Base-by-base conservation (phyloP, 139 green algal genomes). In the Micractinium conductrix region DNA sequence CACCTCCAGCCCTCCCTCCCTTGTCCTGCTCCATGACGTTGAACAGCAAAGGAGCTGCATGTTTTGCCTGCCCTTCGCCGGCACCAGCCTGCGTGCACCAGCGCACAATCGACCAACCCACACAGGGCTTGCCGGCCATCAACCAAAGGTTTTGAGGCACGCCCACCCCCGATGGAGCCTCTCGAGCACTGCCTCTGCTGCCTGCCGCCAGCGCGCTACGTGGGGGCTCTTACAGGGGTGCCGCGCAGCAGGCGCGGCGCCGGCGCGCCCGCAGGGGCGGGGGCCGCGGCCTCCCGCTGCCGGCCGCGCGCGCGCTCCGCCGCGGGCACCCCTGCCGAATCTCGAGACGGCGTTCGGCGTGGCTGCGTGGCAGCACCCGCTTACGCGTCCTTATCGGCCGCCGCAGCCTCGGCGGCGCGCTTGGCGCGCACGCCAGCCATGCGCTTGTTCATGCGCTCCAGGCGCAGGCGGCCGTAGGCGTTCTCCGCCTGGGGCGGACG, bases 391-490 rank as follows among this genome's bases (percentile, higher is more conserved):
- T 96, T 93, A 78, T 94, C 95, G 74, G 93, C 91, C 19, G 91
- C 92, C 22, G 90, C 95, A 42, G 85, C 94, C 76, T 96, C 92
- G 67, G 90, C 90, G 45, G 94, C 94, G 75, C 93, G 92, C 95
- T 98, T 98, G 71, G 93, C 93, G 63, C 97, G 93, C 35, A 91
- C 76, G 78, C 97, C 97, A n/a, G 91, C 85, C 84, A 95, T 86
- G 73, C 95, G 92, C 17, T 78, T 84, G 88, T 99, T 99, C 86
- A 95, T 96, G 74, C 96, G 93, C 94, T 98, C 97, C 84, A 97
- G 33, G 40, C 97, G 91, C 78, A 99, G 90, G 92, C 96, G 98
- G 85, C 86, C 83, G 91, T 99, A 99, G 12, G 95, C 96, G 28
- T 78, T 70, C 26, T 89, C 80, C 4, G 78, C 86, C 86, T 93